Evolutionary conservation across 805 yeast species (phyloP).

Genomic region (Metschnikowia aberdeeniae): DNA sequence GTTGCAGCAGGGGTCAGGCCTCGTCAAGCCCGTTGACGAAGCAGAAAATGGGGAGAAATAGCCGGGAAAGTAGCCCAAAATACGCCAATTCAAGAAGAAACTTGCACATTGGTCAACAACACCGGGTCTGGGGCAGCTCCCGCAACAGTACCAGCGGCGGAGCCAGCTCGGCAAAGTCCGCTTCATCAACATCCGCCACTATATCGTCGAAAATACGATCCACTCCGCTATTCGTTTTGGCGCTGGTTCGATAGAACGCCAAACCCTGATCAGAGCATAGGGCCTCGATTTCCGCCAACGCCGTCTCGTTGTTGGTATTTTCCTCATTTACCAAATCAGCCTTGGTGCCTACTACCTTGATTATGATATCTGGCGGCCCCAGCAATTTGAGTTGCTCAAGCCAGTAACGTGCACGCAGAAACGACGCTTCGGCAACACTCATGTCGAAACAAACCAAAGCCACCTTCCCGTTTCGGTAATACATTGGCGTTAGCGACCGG

Average conservation of each 20-base stretch:
- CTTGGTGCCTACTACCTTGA: conserved; percentile 77
- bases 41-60: too few species aligned
- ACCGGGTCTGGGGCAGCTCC: background rate
- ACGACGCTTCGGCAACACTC: conserved; percentile 42
- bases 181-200: conserved; percentile 29
- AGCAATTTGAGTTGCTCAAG: conserved; percentile 60
- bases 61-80: too few species aligned
- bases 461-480: conserved; percentile 39
- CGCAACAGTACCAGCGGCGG: background rate
- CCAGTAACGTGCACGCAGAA: conserved; percentile 83
- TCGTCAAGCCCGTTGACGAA: too few species aligned
- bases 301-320: background rate
- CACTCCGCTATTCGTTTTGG: conserved; percentile 67
- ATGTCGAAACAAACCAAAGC: conserved; percentile 89
- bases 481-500: conserved; percentile 43
- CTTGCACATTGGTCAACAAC: background rate
- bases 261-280: conserved; percentile 18
- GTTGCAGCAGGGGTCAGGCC: too few species aligned
- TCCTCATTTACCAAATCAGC: conserved; percentile 49
- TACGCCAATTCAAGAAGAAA: too few species aligned
- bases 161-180: conserved; percentile 22
- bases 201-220: conserved; percentile 30
- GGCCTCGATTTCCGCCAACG: conserved; percentile 14
- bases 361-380: conserved; percentile 25
- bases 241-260: conserved; percentile 49